Base-by-base conservation (phyloP, 495 filamentous ascomycete species). In the Polyplosphaeria fusca region DNA sequence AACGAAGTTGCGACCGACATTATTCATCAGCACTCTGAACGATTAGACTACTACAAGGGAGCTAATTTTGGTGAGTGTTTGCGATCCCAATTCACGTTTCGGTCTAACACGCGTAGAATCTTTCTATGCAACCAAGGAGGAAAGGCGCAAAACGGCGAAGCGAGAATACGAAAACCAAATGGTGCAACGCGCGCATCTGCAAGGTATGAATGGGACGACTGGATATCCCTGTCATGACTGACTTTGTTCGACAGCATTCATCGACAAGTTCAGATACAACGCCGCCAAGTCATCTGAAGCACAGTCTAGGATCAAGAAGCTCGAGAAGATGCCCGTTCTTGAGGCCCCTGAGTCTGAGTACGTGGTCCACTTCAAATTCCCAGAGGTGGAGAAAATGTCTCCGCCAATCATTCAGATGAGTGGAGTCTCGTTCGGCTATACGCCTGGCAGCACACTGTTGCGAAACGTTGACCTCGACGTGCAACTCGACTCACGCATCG, bases 1-100 rank as follows among this genome's bases (percentile, higher is more conserved):
- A 96, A 99, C 76, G 93, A 99, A 77, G 87, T 99, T 25, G 93
- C 93, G n/a, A 99, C 94, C 38, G 93, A 99, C 76, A 99, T 99
- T 68, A 86, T 99, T 47, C 93, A 99, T 70, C 93, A 99, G 70
- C 93, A 99, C 73, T 96, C 93, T 1, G 86, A 95, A 73, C 82
- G 93, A 23, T 79, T 99, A 30, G 93, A 99, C 73, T 97, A 99
- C 82, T 99, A 99, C 80, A 91, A 95, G 69, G 88, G 93, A 18
- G 90, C 91, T 61, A 95, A 96, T 75, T 98, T 97, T 68, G 77
- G 77, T 79, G 65, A 53, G 71, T 68, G 43, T 22, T 9, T 13
- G 18, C 5, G n/a, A 14, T 9, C 27, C 19, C 9, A 49, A 14
- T 26, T 25, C 27, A 12, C 35, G 37, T 37, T 7, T 35, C 5